Evolutionary conservation across 1,284 basidiomycete genomes (phyloP).

Genomic region (Lentinula novae-zelandiae): DNA sequence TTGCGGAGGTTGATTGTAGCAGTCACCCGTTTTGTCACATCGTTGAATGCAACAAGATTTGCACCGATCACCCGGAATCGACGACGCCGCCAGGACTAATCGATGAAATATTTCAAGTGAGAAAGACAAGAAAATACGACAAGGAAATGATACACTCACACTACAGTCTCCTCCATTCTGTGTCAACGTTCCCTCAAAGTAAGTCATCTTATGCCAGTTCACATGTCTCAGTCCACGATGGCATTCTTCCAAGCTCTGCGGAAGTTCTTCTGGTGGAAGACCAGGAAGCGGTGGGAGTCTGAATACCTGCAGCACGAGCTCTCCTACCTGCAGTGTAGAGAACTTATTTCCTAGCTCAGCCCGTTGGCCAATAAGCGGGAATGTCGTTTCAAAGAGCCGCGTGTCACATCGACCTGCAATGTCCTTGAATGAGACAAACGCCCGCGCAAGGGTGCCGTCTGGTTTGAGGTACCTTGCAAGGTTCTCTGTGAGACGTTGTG

Average conservation of each 20-base stretch:
- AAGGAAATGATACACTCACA: conserved; percentile 44
- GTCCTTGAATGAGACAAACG: conserved; percentile 84
- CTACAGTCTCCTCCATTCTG: conserved; percentile 94
- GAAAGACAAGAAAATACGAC: neutral
- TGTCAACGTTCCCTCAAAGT: conserved; percentile 90
- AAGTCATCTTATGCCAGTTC: conserved; percentile 89
- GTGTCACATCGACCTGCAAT: conserved; percentile 79
- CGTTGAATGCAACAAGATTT: conserved; percentile 87
- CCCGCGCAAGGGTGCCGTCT: conserved; percentile 77
- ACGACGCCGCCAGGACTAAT: conserved; percentile 83
- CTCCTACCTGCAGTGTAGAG: conserved; percentile 64
- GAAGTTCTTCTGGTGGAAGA: conserved; percentile 73
- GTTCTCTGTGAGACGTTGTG: conserved; percentile 54
- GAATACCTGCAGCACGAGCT: conserved; percentile 85
- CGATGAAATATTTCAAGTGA: neutral
- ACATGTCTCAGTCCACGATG: conserved; percentile 84
- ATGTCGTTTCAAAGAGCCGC: conserved; percentile 78
- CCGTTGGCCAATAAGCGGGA: conserved; percentile 79
- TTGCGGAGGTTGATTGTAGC: conserved; percentile 90
- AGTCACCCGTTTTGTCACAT: conserved; percentile 89
- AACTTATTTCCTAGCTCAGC: conserved; percentile 52
- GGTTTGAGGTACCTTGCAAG: conserved; percentile 80
- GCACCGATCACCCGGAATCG: conserved; percentile 85
- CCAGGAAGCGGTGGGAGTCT: conserved; percentile 86
- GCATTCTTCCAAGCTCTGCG: conserved; percentile 91